Conservation (phyloP, 306 rosid genomes). For the Vigna reflexopilosa region DNA sequence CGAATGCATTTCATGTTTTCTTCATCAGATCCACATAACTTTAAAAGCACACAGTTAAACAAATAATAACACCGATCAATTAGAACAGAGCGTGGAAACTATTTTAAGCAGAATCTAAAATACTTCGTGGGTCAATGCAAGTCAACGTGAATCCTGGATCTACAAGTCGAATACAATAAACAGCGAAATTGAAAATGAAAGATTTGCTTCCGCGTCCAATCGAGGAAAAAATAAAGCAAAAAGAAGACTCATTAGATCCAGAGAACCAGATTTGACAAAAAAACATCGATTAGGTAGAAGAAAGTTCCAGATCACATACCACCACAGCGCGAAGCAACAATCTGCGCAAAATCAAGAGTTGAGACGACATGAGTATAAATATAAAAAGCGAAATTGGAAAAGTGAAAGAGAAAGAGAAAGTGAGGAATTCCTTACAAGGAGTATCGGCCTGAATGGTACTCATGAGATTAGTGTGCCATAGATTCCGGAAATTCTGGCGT, state of each 20-base stretch:
- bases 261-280: neutral
- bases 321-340: slow-evolving; percentile 79
- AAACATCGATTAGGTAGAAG: neutral
- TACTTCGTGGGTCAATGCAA: slow-evolving; percentile 37
- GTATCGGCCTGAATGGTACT: slow-evolving; percentile 69
- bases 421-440: slow-evolving; percentile 57
- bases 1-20: neutral
- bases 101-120: neutral
- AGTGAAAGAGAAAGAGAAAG: neutral
- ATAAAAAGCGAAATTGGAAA: neutral
- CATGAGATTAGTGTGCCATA: slow-evolving; percentile 86
- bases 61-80: neutral
- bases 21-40: neutral
- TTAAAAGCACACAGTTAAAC: neutral
- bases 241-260: slow-evolving; percentile 29
- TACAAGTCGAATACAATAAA: neutral
- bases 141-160: slow-evolving; percentile 42
- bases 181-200: slow-evolving; percentile 15
- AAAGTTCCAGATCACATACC: slow-evolving; percentile 60
- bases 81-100: neutral
- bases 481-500: slow-evolving; percentile 80
- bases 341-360: slow-evolving; percentile 56
- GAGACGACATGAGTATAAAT: slow-evolving; percentile 17
- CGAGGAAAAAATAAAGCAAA: neutral
- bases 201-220: neutral